Conservation (phyloP, 2,329 filamentous ascomycete genomes). For the Calonectria montana region DNA sequence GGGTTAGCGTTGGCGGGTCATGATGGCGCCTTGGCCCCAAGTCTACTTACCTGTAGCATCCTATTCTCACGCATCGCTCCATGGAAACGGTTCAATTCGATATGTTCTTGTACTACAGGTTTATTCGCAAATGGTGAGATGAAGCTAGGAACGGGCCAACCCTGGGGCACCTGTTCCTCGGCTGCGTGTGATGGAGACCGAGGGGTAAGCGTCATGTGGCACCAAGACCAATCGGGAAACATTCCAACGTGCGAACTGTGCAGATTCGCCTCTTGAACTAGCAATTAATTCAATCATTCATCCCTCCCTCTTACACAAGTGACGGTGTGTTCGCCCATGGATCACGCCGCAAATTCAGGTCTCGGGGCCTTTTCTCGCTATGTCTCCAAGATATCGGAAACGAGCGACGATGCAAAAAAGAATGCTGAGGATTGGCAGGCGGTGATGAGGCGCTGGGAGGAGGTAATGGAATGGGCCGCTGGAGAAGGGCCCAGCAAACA, state of each 20-base stretch:
- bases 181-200: background rate
- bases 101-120: background rate
- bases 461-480: background rate
- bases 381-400: background rate
- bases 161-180: background rate
- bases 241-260: background rate
- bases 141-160: background rate
- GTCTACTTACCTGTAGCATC: background rate
- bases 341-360: background rate
- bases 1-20: background rate
- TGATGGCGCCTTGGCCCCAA: background rate
- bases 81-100: background rate
- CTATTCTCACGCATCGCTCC: background rate
- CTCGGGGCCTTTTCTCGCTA: background rate
- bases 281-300: no score
- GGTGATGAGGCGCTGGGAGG: background rate
- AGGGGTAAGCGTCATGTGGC: constrained; percentile 4
- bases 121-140: background rate
- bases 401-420: background rate
- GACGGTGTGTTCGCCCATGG: background rate
- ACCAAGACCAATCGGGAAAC: background rate
- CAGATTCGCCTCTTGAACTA: background rate
- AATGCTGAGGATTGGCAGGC: background rate
- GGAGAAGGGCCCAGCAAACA: background rate
- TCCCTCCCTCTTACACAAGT: background rate